Evolutionary conservation across 108 stramenopile genomes (phyloP), one percentile per base, ranked within the genome.

Genomic region (Fistulifera pelliculosa): DNA sequence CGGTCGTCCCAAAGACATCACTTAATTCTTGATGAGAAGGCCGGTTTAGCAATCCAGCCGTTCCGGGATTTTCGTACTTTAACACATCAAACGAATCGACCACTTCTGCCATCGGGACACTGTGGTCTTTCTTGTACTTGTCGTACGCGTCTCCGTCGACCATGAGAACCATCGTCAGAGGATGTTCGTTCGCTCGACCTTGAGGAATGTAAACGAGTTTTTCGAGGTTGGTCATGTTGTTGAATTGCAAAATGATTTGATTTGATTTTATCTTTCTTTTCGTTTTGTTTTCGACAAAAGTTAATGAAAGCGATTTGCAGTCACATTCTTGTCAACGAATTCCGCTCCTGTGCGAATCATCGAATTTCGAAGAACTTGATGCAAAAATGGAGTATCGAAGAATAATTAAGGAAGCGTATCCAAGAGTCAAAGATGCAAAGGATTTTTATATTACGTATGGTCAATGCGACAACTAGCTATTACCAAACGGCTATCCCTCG

Each of bases 151-250:
- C 60, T 3, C 17, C 27, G 31, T 60, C 60, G 18, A 60, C 60
- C 27, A 60, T 31, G 22, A 60, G n/a, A n/a, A 60, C 60, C 14
- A 60, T 28, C 18, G 60, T 52, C 18, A 15, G 14, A 15, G 48
- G 60, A 38, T 52, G 60, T 15, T 60, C 60, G 18, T 17, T 21
- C 17, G 52, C 56, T 3, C 16, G 14, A 16, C 53, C 50, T 1
- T 24, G 60, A 25, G 47, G 47, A 26, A 27, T 60, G 31, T 41
- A 60, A 52, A 60, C 35, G 38, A 55, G 38, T 40, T 99, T 99
- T 86, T 98, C 97, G 80, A 99, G 98, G 73, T 98, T 99, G 77
- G 96, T 96, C 90, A 98, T 99, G 85, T 96, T 99, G 54, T 98
- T 96, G 27, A 89, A 94, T 83, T 98, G 96, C 79, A 98, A 97